Evolutionary conservation across 1,284 basidiomycete genomes (phyloP).

Genomic region (Trichosporon sp.): DNA sequence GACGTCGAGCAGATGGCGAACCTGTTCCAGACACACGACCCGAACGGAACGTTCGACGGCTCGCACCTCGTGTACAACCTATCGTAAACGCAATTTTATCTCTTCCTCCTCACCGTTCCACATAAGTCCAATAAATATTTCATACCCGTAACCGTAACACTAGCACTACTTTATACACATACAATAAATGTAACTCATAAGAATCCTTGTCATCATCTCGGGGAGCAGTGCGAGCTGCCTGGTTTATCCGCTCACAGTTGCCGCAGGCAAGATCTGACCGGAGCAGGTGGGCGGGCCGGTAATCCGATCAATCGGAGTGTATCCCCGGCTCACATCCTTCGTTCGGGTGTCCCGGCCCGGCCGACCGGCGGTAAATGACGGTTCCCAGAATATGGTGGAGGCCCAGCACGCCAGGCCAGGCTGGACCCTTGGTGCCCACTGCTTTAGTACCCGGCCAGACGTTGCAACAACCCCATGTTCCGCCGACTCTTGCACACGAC

Average conservation of each 20-base stretch:
- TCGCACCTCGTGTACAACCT: conserved; percentile 16
- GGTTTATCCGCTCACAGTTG: no score
- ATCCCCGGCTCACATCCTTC: no score
- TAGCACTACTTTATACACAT: conserved; percentile 2
- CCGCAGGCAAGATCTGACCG: background rate
- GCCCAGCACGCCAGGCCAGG: background rate
- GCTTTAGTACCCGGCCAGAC: no score
- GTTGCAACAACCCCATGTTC: background rate
- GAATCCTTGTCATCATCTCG: conserved; percentile 1
- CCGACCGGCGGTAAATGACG: conserved; percentile 7
- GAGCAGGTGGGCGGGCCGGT: background rate
- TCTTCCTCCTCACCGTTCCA: background rate
- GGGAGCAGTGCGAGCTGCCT: no score
- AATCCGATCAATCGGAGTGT: background rate
- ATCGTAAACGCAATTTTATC: background rate
- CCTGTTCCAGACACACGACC: conserved; percentile 31
- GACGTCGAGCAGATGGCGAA: conserved; percentile 38
- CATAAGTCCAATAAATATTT: background rate
- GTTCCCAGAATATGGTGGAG: background rate
- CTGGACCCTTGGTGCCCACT: background rate
- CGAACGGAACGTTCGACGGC: conserved; percentile 33
- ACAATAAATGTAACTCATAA: conserved; percentile 9
- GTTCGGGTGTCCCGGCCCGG: background rate
- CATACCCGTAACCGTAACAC: background rate
- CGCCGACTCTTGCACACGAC: background rate